Percentiles rank a stretch among this genome's conserved stretches.
These are phyloP conservation scores for Trametes cinnabarina DNA, from an alignment of 768 basidiomycete genomes.

Conservation along the genomic window DNA sequence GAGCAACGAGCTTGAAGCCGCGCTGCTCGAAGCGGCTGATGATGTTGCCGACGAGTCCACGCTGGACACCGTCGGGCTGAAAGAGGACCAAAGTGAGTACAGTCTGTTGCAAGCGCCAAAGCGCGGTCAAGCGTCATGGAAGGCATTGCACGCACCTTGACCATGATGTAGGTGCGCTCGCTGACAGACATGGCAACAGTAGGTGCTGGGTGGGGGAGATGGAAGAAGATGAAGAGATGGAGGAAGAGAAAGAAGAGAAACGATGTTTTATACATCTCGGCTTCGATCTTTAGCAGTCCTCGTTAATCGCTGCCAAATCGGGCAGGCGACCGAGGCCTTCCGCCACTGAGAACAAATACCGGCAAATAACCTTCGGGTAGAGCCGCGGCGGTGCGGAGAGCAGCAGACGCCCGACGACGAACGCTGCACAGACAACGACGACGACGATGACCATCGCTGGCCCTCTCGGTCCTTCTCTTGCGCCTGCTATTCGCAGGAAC, in stretches of 20 bases:
- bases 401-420: conserved; percentile 6
- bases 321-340: conserved; percentile 10
- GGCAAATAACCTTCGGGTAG: conserved; percentile 38
- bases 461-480: conserved; percentile 72
- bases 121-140: not conserved
- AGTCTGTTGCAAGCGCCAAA: not conserved
- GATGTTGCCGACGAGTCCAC: conserved; percentile 93
- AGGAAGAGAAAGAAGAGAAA: conserved; percentile 19
- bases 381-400: conserved; percentile 18
- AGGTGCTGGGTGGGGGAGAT: conserved; percentile 25
- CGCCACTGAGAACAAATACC: conserved; percentile 40
- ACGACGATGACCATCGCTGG: conserved; percentile 45
- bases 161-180: conserved; percentile 99
- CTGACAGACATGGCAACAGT: conserved; percentile 56
- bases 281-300: conserved; percentile 16
- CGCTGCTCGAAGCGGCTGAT: conserved; percentile 95
- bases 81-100: not conserved
- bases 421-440: conserved; percentile 14
- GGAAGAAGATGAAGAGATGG: conserved; percentile 30
- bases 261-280: conserved; percentile 29
- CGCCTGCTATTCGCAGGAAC: conserved; percentile 69
- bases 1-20: conserved; percentile 94
- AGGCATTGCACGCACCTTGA: conserved; percentile 66
- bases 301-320: conserved; percentile 26
- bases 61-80: conserved; percentile 98